phyloP scores from a whole-genome alignment of 2,329 filamentous ascomycete genomes.

The Aspergillus hortae region DNA sequence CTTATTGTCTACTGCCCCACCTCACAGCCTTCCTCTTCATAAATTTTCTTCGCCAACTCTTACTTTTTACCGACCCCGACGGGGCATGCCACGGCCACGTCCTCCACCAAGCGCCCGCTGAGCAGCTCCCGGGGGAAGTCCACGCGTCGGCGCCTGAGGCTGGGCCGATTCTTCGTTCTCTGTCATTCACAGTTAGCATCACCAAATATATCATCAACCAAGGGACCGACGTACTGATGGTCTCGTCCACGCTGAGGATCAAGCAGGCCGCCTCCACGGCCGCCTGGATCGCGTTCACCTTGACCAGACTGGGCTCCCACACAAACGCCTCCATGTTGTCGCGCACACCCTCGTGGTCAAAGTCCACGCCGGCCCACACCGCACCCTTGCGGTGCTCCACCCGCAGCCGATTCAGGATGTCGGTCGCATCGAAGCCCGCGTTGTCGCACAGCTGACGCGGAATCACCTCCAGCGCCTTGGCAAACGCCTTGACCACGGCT shows the following conservation, averaged over 20 bases:
- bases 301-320: constrained; percentile 94
- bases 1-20: not conserved
- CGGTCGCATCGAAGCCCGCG: constrained; percentile 95
- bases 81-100: constrained; percentile 83
- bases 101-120: constrained; percentile 84
- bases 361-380: constrained; percentile 94
- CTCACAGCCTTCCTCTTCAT: not conserved
- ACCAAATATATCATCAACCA: not conserved
- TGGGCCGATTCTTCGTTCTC: constrained; percentile 87
- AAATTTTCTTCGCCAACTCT: not conserved
- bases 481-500: constrained; percentile 94
- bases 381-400: constrained; percentile 94
- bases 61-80: constrained; percentile 24
- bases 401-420: constrained; percentile 92
- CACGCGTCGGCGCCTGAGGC: constrained; percentile 74
- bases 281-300: constrained; percentile 95
- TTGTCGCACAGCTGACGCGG: constrained; percentile 98
- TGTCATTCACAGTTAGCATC: constrained; percentile 28
- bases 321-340: constrained; percentile 96
- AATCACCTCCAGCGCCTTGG: constrained; percentile 94
- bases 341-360: constrained; percentile 82
- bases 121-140: constrained; percentile 74
- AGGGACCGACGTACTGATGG: constrained; percentile 63
- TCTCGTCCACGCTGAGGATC: constrained; percentile 96
- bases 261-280: constrained; percentile 93